These are phyloP conservation scores for Simplicillium aogashimaense DNA, from an alignment of 2,329 filamentous ascomycete species.

Conservation along the genomic window DNA sequence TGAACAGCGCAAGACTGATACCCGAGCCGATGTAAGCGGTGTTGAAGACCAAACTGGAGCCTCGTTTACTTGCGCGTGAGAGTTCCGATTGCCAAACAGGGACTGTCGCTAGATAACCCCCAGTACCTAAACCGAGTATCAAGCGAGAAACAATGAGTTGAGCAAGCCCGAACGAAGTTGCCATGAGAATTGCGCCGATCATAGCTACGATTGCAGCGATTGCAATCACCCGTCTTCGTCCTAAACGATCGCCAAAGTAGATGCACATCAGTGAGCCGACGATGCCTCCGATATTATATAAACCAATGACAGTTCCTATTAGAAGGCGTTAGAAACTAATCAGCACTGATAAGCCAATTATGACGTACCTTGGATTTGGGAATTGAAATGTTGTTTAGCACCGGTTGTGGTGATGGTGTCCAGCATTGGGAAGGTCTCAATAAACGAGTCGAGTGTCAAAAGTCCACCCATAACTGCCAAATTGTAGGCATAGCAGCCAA, in stretches of 20 bases:
- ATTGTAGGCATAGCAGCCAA: slow-evolving; percentile 44
- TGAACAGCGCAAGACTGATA: slow-evolving; percentile 31
- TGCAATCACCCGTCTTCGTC: slow-evolving; percentile 44
- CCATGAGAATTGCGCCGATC: slow-evolving; percentile 45
- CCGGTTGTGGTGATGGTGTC: slow-evolving; percentile 38
- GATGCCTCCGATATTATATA: slow-evolving; percentile 46
- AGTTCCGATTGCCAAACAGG: slow-evolving; percentile 46
- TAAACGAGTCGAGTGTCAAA: slow-evolving; percentile 50
- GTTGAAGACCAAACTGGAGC: slow-evolving; percentile 32
- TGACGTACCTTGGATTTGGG: slow-evolving; percentile 28
- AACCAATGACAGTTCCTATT: slow-evolving; percentile 31
- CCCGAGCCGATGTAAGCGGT: slow-evolving; percentile 37
- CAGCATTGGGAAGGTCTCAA: slow-evolving; percentile 38
- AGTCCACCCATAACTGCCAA: slow-evolving; percentile 63
- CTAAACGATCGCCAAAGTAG: slow-evolving; percentile 45
- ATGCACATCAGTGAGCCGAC: slow-evolving; percentile 31
- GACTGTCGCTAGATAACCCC: slow-evolving; percentile 37
- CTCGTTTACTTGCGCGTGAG: slow-evolving; percentile 39
- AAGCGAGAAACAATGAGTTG: slow-evolving; percentile 32
- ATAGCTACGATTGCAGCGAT: slow-evolving; percentile 39
- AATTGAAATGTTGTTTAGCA: slow-evolving; percentile 24
- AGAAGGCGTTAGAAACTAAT: neutral
- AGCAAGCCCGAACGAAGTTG: slow-evolving; percentile 30
- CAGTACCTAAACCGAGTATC: slow-evolving; percentile 41
- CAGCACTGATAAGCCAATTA: neutral